Percentiles rank a stretch among this genome's conserved stretches.
Evolutionary conservation across 805 yeast species (phyloP).

Genomic region (Aciculoconidium aculeatum): DNA sequence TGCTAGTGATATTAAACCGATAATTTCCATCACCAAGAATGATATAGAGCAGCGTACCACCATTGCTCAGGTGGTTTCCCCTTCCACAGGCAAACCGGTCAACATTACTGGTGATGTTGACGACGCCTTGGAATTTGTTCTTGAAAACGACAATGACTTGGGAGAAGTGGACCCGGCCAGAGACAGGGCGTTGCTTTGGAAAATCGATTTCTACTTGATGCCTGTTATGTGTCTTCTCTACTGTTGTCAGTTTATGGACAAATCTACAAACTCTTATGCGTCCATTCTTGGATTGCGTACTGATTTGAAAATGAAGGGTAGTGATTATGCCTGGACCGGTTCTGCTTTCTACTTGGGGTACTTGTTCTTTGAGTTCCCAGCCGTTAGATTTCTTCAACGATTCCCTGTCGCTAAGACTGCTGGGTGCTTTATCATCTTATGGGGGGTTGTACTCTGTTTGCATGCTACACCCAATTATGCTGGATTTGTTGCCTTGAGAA

Average conservation of each 20-base stretch:
- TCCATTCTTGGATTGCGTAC: conserved; percentile 46
- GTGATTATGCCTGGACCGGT: conserved; percentile 39
- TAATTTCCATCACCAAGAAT: conserved; percentile 2
- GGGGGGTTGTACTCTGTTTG: conserved; percentile 58
- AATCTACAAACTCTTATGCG: conserved; percentile 45
- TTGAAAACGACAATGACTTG: conserved; percentile 18
- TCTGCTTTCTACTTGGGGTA: conserved; percentile 51
- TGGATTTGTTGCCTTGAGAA: conserved; percentile 34
- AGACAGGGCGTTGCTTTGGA: conserved; percentile 35
- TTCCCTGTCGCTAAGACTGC: conserved; percentile 52
- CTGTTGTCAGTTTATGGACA: conserved; percentile 57
- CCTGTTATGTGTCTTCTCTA: conserved; percentile 47
- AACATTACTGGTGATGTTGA: conserved; percentile 25
- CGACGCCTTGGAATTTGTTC: conserved; percentile 39
- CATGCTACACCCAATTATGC: conserved; percentile 45
- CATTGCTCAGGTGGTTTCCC: neutral
- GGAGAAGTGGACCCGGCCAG: conserved; percentile 16
- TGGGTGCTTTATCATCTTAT: conserved; percentile 43
- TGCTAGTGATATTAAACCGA: too few species aligned
- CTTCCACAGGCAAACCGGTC: neutral
- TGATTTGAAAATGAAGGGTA: conserved; percentile 42
- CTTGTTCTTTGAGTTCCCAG: conserved; percentile 49
- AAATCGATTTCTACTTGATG: conserved; percentile 45
- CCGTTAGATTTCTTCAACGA: conserved; percentile 42
- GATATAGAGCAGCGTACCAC: conserved; percentile 8